Base-by-base conservation (phyloP, 2,329 filamentous ascomycete genomes). In the Ophiostoma pallidulum region DNA sequence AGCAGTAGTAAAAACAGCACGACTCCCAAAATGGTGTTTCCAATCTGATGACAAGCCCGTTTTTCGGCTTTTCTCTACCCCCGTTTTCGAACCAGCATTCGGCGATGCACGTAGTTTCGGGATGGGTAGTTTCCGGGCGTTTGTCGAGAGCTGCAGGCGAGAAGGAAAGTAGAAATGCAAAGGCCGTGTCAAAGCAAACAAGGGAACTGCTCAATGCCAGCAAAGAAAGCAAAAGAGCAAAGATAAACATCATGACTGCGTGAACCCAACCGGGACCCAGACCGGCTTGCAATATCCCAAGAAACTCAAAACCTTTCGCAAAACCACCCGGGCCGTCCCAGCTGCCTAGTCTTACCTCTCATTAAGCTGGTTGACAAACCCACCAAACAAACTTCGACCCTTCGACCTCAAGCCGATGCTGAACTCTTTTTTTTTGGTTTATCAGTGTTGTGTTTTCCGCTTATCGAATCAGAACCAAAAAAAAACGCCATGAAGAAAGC, bases 141-240 rank as follows among this genome's bases (percentile, higher is more conserved):
- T 43, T 54, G 60, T 49, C 50, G 44, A 62, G 64, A 66, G 65
- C 61, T 61, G 63, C 65, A 63, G 64, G 64, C 63, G 60, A 60
- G 57, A 59, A 58, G 61, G 51, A 45, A 52, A 39, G 56, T 24
- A 18, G 43, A 38, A 40, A n/a, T n/a, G n/a, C 31, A 38, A 20
- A 42, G 29, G 20, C 4, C 37, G 9, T 12, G 7, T 6, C 4
- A 10, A 18, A 41, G 14, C n/a, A 38, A 29, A 37, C 24, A 35
- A 71, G 50, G n/a, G 68, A 73, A 51, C 67, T 69, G 3, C 54
- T 73, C 29, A 64, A 63, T 6, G 67, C 69, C 1, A 70, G 70
- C 4, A 32, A 29, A 6, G 35, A 36, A 36, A 45, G 24, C 36
- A 40, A 46, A 32, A n/a, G 20, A 39, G n/a, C n/a, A n/a, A 24